Conservation (phyloP, 2,329 filamentous ascomycete genomes). For the Fusarium keratoplasticum region DNA sequence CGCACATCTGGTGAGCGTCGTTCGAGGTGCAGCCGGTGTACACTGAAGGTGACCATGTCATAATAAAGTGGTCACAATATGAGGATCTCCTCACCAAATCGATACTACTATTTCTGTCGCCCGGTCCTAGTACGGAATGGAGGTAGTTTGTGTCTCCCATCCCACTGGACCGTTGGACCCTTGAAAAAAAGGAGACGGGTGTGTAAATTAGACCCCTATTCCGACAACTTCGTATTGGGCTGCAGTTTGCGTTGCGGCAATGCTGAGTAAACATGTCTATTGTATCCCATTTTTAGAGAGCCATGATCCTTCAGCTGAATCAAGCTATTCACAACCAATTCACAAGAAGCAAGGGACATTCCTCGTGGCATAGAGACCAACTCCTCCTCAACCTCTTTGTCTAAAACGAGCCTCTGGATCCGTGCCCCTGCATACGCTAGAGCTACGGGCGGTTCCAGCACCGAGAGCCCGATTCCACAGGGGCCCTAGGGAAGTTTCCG, state of each 20-base stretch:
- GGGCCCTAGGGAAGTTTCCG: neutral
- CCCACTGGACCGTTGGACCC: neutral
- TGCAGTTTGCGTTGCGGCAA: neutral
- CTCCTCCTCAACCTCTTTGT: neutral
- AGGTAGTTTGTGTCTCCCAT: neutral
- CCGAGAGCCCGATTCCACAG: conserved; percentile 30
- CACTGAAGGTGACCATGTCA: neutral
- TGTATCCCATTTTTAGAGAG: neutral
- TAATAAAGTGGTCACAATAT: neutral
- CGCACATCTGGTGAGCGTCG: neutral
- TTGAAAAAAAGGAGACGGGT: conserved; percentile 22
- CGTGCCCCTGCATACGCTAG: conserved; percentile 34
- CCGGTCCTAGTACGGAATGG: neutral
- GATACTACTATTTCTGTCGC: neutral
- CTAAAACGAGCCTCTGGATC: conserved; percentile 5
- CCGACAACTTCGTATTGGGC: conserved; percentile 1
- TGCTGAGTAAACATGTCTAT: neutral
- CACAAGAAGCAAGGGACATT: neutral
- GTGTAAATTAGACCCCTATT: conserved; percentile 40
- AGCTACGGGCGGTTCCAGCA: conserved; percentile 28
- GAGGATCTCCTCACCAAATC: neutral
- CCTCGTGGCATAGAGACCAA: neutral
- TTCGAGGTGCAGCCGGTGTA: neutral
- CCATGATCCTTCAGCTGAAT: neutral
- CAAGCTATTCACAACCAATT: neutral